Base-by-base conservation (phyloP, 78 protist species). In the Dictyostelium purpureum region DNA sequence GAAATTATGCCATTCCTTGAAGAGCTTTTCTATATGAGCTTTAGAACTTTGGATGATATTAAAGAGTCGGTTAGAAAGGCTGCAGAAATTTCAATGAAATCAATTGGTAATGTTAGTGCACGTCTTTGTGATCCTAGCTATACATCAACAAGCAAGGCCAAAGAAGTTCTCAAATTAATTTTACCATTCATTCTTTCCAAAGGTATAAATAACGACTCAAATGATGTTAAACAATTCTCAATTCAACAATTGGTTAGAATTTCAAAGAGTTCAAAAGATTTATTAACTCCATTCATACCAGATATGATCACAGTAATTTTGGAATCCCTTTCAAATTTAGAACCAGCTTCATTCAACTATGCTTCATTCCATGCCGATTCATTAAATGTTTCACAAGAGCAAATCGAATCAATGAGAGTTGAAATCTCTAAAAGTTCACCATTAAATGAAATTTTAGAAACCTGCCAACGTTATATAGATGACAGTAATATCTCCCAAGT, bases 21-120 rank as follows among this genome's bases (percentile, higher is more conserved):
- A 33, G 96, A 94, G 51, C 14, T 94, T 10, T 94, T 83, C 65
- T 61, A 52, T 26, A 52, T 63, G 70, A 70, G 57, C 16, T 82
- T 89, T 59, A 92, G 96, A 77, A 80, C 88, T 11, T 54, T 94
- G 35, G 96, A 94, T 79, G 96, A 94, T 71, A 88, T 94, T 21
- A 94, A 89, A 43, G 96, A 94, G 70, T 76, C 95, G 0, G 94
- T 94, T 7, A 92, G 96, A 73, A 57, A 54, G 37, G 94, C 96
- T 1, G 87, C 94, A 2, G 80, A 74, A 21, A n/a, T 26, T 2
- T 79, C 90, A 4, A 57, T 75, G 21, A 59, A 73, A 63, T 74
- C 88, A 35, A 42, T 92, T n/a, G 82, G 90, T 49, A 65, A 42
- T 18, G 63, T 92, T 10, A 82, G 76, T 0, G 57, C 90, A 2